Base-by-base conservation (phyloP, 192 early-diverging fungal species). In the Coemansia sp. region DNA sequence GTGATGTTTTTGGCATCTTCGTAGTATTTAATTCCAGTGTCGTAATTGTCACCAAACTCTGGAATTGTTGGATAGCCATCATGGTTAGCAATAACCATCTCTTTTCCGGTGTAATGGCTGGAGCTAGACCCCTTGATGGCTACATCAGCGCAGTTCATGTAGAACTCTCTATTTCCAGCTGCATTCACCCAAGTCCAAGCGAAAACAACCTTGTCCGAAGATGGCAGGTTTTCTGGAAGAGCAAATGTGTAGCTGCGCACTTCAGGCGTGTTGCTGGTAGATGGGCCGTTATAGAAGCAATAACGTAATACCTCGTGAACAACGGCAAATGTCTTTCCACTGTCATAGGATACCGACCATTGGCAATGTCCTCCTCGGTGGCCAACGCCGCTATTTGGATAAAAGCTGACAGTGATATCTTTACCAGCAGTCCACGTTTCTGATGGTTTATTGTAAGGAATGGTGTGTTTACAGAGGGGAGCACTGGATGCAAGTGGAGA, bases 171-270 rank as follows among this genome's bases (percentile, higher is more conserved):
- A 58, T 89, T 86, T 18, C 85, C 87, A 25, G 71, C 40, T 13
- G 84, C 83, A 49, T 89, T 89, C 71, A 87, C 81, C 86, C 87
- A 89, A n/a, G 86, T 69, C 87, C 85, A 88, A 26, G 78, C 72
- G 57, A 89, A 84, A 31, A 82, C 71, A 15, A 67, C 86, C 40
- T 84, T 86, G 61, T 84, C 79, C 12, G 66, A 66, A 33, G 57
- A 68, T 2, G 88, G 88, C 51, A 86, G 57, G 6, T 75, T 58
- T 15, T 37, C 59, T 16, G 89, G 89, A 39, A 90, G 70, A 29
- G 71, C 68, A 25, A 91, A 81, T 21, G 84, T 77, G 69, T 78
- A 84, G 49, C 52, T 58, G 8, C 26, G 59, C 2, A 70, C 48
- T 3, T 35, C 28, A 7, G 64, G 66, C 0, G 65, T 64, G 51